A percentile compares a stretch with the other conserved stretches of the same genome.
phyloP scores from a whole-genome alignment of 164 flowering plant species.

The Liquidambar formosana region DNA sequence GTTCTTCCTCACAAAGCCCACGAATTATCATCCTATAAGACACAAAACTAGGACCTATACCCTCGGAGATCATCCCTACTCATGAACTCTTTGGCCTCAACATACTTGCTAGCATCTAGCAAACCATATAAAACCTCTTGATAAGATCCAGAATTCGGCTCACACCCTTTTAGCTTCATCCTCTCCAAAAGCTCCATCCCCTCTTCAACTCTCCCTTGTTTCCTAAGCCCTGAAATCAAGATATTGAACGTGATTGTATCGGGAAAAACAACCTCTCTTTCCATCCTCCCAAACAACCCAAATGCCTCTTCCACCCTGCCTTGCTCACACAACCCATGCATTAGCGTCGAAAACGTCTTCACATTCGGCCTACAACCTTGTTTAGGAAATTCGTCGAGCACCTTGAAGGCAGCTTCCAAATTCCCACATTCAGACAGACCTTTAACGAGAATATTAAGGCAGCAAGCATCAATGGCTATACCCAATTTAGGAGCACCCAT shows the following conservation, averaged over 20 bases:
- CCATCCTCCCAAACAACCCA: conserved; percentile 63
- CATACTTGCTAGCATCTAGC: conserved; percentile 45
- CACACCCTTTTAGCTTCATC: conserved; percentile 73
- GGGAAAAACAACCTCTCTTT: conserved; percentile 52
- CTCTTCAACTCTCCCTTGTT: conserved; percentile 55
- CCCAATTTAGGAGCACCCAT: conserved; percentile 56
- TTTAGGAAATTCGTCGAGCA: conserved; percentile 82
- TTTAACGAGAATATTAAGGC: conserved; percentile 74
- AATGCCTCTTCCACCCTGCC: conserved; percentile 75
- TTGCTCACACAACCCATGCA: conserved; percentile 60
- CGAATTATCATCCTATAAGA: conserved; percentile 63
- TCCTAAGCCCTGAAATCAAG: conserved; percentile 74
- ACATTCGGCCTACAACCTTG: conserved; percentile 60
- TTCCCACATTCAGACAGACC: conserved; percentile 67
- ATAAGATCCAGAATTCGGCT: conserved; percentile 71
- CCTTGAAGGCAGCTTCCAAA: conserved; percentile 57
- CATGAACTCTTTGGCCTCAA: conserved; percentile 60
- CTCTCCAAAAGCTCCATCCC: conserved; percentile 54
- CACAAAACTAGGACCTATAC: conserved; percentile 61
- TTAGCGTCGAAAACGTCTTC: conserved; percentile 69
- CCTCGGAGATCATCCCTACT: conserved; percentile 44
- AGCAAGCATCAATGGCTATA: conserved; percentile 69
- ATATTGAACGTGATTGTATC: conserved; percentile 77
- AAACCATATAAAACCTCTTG: conserved; percentile 75
- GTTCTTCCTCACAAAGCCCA: conserved; percentile 56